Evolutionary conservation across 495 filamentous ascomycete species (phyloP), one percentile per base, ranked within the genome.

Genomic region (Penicillium daleae): DNA sequence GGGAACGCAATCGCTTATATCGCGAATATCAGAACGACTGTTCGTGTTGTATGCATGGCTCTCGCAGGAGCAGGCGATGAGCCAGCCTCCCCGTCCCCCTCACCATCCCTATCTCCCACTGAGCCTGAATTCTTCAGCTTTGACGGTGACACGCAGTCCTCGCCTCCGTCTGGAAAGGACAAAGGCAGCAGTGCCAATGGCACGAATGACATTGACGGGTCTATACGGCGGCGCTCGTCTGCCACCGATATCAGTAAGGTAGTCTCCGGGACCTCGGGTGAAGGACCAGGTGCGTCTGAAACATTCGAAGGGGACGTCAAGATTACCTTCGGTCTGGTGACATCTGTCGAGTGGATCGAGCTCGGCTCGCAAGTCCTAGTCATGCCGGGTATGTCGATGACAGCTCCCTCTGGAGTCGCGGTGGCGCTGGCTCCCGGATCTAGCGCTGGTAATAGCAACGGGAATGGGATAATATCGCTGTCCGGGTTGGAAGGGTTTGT

Each of bases 261-360:
- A 13, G 51, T 71, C 19, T 67, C 66, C 8, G 61, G 66, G 3
- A 24, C 56, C 6, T 42, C 57, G 13, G 42, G 42, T 53, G 49
- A 50, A 5, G 64, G 27, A 0, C 33, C 46, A 7, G 59, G 63
- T 52, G 60, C 59, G 60, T 74, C 65, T 67, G 68, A 69, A 32
- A 39, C 59, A 0, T 46, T 57, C 8, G 63, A 68, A 22, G 76
- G 77, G 6, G 71, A 83, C 57, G 81, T 89, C 9, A 81, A 89
- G 64, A 89, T 96, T 37, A 87, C 85, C 0, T 88, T 97, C 63
- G 86, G 89, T 44, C 86, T 99, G 57, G 76, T 90, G 13, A 86
- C 86, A 6, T 88, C 85, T 48, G 83, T 88, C 29, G 93, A 97
- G 71, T 98, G 92, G 90, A 80, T 97, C 42, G 91, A 96, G 74